phyloP scores from a whole-genome alignment of 441 rosid species.

The Bocquillonia castaneifolia region DNA sequence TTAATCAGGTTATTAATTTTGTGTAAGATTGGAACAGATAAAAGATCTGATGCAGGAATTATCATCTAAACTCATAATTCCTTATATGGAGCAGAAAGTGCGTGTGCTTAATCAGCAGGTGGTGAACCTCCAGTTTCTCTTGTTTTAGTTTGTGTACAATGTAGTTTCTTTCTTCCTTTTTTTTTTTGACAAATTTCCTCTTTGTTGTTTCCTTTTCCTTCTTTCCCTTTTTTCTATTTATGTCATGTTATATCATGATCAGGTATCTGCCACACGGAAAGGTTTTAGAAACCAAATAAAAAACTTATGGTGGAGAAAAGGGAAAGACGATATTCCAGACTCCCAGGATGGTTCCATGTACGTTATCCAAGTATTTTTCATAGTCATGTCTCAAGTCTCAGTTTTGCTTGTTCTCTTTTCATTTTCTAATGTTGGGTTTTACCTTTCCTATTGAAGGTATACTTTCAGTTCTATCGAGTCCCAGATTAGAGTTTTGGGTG shows the following conservation, averaged over 20 bases:
- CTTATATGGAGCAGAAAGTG: slow-evolving; percentile 96
- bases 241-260: slow-evolving; percentile 24
- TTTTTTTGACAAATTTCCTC: slow-evolving; percentile 11
- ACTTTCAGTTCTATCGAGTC: slow-evolving; percentile 92
- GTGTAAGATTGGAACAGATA: slow-evolving; percentile 54
- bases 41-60: slow-evolving; percentile 87
- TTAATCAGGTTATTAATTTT: slow-evolving; percentile 2
- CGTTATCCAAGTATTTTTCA: slow-evolving; percentile 27
- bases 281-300: slow-evolving; percentile 93
- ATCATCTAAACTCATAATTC: slow-evolving; percentile 86
- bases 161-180: slow-evolving; percentile 4
- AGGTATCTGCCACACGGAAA: slow-evolving; percentile 96
- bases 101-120: slow-evolving; percentile 94
- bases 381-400: slow-evolving; percentile 3
- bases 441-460: slow-evolving; percentile 58
- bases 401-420: slow-evolving; percentile 11
- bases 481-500: slow-evolving; percentile 92
- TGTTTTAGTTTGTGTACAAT: slow-evolving; percentile 16
- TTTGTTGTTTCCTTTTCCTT: slow-evolving; percentile 2
- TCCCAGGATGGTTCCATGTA: slow-evolving; percentile 66
- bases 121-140: slow-evolving; percentile 23
- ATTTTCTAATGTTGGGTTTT: slow-evolving; percentile 25
- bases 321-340: slow-evolving; percentile 78
- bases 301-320: slow-evolving; percentile 99
- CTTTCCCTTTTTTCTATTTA: slow-evolving; percentile 19